Conservation (phyloP, 1,284 basidiomycete genomes). For the Ceratobasidium sp. region DNA sequence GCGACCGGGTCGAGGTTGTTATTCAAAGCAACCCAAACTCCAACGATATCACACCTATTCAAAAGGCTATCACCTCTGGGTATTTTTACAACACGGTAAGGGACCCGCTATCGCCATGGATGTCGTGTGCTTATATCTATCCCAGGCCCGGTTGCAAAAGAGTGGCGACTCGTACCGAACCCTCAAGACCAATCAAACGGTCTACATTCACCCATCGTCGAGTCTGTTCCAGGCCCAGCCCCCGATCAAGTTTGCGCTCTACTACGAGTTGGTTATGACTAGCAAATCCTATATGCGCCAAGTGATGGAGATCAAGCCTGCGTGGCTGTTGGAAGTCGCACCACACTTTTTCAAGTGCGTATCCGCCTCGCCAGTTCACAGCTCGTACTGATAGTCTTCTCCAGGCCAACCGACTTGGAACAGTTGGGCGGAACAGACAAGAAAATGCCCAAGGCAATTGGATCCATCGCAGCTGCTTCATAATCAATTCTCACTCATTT, state of each 20-base stretch:
- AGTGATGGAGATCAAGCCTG: conserved; percentile 81
- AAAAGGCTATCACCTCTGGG: conserved; percentile 93
- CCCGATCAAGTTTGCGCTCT: conserved; percentile 87
- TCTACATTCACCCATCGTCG: conserved; percentile 96
- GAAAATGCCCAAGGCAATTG: conserved; percentile 81
- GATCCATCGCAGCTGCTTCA: conserved; percentile 17
- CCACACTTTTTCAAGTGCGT: conserved; percentile 88
- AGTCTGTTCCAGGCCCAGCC: conserved; percentile 95
- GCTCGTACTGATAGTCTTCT: conserved; percentile 9
- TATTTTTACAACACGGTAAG: conserved; percentile 95
- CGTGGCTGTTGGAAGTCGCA: conserved; percentile 93
- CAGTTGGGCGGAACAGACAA: conserved; percentile 81
- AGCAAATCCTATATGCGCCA: conserved; percentile 83
- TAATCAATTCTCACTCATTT: conserved; percentile 2
- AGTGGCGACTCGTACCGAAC: conserved; percentile 92
- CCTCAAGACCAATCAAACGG: conserved; percentile 93
- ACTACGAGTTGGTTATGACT: conserved; percentile 93
- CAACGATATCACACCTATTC: conserved; percentile 89
- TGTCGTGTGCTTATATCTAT: conserved; percentile 18
- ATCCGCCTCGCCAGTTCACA: conserved; percentile 14
- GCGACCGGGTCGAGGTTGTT: conserved; percentile 95
- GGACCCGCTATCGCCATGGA: conserved; percentile 45
- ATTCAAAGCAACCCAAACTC: conserved; percentile 87
- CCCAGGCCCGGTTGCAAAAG: conserved; percentile 83
- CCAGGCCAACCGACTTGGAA: conserved; percentile 71